Percentiles rank a stretch among this genome's conserved stretches.
Conservation (phyloP, 495 filamentous ascomycete genomes). For the Aspergillus cristatus region DNA sequence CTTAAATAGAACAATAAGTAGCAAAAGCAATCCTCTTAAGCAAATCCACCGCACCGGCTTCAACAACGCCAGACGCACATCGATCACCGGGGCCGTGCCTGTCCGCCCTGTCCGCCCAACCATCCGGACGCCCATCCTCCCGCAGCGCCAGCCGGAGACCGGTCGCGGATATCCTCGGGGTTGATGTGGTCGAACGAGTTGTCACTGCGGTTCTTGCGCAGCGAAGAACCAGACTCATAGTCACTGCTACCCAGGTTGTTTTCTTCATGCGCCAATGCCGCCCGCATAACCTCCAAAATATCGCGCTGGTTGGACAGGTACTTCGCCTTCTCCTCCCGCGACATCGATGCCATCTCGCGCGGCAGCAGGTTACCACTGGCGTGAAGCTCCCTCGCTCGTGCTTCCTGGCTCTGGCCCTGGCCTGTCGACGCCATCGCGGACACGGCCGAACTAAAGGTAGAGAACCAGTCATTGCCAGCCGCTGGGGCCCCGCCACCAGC, state of each 20-base stretch:
- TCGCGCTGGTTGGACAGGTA: constrained; percentile 70
- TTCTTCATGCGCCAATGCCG: constrained; percentile 68
- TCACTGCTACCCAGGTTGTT: constrained; percentile 32
- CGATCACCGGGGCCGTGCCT: constrained; percentile 23
- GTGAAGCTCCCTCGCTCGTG: constrained; percentile 43
- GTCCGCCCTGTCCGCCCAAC: constrained; percentile 25
- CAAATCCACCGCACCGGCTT: constrained; percentile 6
- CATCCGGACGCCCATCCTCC: constrained; percentile 26
- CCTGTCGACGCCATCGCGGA: constrained; percentile 49
- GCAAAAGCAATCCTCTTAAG: no score
- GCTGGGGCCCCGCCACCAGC: constrained; percentile 31
- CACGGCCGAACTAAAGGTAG: constrained; percentile 37
- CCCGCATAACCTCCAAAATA: constrained; percentile 57
- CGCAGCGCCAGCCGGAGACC: constrained; percentile 13
- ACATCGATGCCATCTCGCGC: constrained; percentile 45
- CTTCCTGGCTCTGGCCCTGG: constrained; percentile 36
- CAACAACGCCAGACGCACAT: constrained; percentile 22
- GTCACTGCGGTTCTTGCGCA: constrained; percentile 66
- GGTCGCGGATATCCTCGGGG: constrained; percentile 49
- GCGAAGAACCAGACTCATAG: constrained; percentile 32
- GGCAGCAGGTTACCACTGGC: constrained; percentile 59
- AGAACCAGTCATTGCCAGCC: constrained; percentile 56
- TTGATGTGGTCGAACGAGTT: constrained; percentile 79
- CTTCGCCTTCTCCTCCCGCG: constrained; percentile 50
- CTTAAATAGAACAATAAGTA: no score